Evolutionary conservation across 2,329 filamentous ascomycete genomes (phyloP), one percentile per base, ranked within the genome.

Genomic region (Daldinia sp.): DNA sequence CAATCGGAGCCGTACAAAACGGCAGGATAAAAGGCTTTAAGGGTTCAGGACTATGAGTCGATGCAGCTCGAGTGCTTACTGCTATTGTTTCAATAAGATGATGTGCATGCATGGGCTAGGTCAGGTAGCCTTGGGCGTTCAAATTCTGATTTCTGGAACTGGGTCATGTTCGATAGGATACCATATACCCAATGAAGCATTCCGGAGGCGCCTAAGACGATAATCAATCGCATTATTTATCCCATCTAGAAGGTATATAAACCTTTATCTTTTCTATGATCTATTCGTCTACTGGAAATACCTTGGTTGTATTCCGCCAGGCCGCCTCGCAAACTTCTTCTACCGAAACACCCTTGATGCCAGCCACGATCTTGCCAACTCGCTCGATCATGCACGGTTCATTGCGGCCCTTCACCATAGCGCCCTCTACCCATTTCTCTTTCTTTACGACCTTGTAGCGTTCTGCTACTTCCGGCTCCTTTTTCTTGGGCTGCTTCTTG

Each of bases 351-450:
- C 86, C 92, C 77, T 97, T 97, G 67, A 98, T 90, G 39, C 85
- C 88, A 1, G 95, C 94, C 67, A 99, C 89, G 52, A 94, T 92
- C 76, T 90, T 88, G n/a, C 93, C 95, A 11, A 99, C 91, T 54
- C 90, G 88, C 67, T 90, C 87, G 68, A 99, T 97, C 54, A 86
- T 90, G 71, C 90, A 94, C 8, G 94, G 92, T 78, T 99, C 95
- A 74, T 99, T 99, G 63, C 95, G 87, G 0, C 94, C 93, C 79
- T 98, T 99, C 54, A 99, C 86, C 91, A 97, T 94, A 37, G 84
- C 84, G 0, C 94, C 94, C 71, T 92, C 87, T 43, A 87, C 85
- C 90, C 93, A 99, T 76, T 92, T 96, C 80, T 99, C 95, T 80
- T 97, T 98, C 83, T 98, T 99, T 27, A 97, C 90, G 3, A 89